Conservation (phyloP, 163 green algal genomes). For the Trebouxiophyceae sp. region DNA sequence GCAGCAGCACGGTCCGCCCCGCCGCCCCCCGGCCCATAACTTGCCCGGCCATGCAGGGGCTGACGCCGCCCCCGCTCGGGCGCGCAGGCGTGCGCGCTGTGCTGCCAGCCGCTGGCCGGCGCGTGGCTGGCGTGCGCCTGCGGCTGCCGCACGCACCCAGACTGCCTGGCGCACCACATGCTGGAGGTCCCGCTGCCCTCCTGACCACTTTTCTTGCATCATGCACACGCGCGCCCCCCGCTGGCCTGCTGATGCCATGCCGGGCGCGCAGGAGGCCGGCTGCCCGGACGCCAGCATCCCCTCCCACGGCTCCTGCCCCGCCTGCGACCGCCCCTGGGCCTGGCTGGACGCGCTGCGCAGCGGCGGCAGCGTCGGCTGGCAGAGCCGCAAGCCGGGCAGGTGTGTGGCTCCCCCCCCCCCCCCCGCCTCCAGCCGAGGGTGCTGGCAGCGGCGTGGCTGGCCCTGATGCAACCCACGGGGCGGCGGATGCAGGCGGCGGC, state of each 20-base stretch:
- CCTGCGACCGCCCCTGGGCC: neutral
- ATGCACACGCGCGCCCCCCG: no score
- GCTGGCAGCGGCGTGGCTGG: no score
- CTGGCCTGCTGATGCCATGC: neutral
- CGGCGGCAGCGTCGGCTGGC: neutral
- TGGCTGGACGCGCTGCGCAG: constrained; percentile 12
- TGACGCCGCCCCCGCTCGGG: constrained; percentile 1
- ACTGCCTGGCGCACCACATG: constrained; percentile 36
- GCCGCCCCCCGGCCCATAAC: no score
- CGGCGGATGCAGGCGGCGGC: no score
- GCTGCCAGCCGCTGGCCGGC: constrained; percentile 15
- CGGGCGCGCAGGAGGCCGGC: neutral
- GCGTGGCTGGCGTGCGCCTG: constrained; percentile 28
- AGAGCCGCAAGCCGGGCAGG: neutral
- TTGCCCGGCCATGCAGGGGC: no score
- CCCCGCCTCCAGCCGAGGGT: no score
- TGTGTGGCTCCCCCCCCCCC: no score
- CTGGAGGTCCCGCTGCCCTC: constrained; percentile 6
- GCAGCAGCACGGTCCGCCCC: no score
- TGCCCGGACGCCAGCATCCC: constrained; percentile 13
- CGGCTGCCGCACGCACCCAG: constrained; percentile 22
- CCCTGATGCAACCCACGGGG: no score
- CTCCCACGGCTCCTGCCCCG: constrained; percentile 7
- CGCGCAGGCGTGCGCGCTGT: constrained; percentile 26
- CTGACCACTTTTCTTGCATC: no score